These are phyloP conservation scores for Penicillium occitanis DNA, from an alignment of 2,329 filamentous ascomycete genomes.

Conservation along the genomic window DNA sequence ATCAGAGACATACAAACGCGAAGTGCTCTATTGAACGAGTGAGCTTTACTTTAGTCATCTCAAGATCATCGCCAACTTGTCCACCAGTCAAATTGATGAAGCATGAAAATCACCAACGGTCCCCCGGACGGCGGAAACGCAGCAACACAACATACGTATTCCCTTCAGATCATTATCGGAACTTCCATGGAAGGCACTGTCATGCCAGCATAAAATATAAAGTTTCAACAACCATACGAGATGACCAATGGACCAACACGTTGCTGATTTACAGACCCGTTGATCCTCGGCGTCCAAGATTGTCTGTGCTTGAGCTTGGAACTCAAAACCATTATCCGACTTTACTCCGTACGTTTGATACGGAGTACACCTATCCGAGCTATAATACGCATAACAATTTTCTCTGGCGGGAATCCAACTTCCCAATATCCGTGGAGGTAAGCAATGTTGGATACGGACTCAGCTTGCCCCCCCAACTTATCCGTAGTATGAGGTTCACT, in stretches of 20 bases:
- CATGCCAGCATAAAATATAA: not conserved
- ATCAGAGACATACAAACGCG: not conserved
- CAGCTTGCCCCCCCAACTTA: not conserved
- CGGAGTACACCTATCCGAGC: not conserved
- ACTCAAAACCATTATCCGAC: not conserved
- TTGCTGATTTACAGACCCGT: not conserved
- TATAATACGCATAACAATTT: not conserved
- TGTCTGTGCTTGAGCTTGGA: not conserved
- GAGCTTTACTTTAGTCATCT: not conserved
- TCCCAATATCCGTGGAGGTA: not conserved
- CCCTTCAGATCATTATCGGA: not conserved
- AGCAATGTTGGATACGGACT: not conserved
- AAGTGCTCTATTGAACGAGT: not conserved
- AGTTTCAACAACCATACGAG: not conserved
- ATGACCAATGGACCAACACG: not conserved
- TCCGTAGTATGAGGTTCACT: not conserved
- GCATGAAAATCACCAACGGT: not conserved
- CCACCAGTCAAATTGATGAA: not conserved
- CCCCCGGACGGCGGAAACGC: not conserved
- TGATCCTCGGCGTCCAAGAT: not conserved
- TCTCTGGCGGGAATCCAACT: not conserved
- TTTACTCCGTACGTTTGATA: not conserved
- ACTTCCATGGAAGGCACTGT: not conserved
- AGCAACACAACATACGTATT: not conserved
- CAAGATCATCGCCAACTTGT: not conserved